These are phyloP conservation scores for Anthoceros angustus DNA, from an alignment of 225 moss, liverwort and hornwort genomes.

Conservation along the genomic window DNA sequence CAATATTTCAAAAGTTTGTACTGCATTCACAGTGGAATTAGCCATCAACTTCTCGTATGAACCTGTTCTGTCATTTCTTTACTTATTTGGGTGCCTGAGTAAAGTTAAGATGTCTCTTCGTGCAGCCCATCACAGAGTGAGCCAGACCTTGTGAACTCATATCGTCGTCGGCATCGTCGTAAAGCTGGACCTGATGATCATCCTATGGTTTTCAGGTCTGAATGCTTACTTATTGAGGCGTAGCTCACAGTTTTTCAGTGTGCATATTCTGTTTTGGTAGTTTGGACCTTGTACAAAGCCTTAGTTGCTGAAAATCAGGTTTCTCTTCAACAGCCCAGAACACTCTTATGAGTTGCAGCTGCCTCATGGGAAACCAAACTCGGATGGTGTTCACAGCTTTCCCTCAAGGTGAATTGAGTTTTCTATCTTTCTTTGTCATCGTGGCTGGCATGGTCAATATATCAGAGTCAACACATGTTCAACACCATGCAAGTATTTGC, in stretches of 20 bases:
- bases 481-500: no score
- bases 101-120: conserved; percentile 7
- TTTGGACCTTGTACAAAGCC: no score
- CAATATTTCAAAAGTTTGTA: background rate
- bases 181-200: conserved; percentile 51
- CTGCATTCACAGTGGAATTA: no score
- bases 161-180: conserved; percentile 57
- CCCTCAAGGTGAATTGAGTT: background rate
- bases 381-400: background rate
- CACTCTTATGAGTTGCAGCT: background rate
- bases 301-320: background rate
- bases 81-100: background rate
- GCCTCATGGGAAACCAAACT: background rate
- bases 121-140: conserved; percentile 95
- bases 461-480: no score
- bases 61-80: no score
- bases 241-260: no score
- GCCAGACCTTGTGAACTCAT: conserved; percentile 75
- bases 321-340: background rate
- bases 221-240: no score
- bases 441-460: background rate
- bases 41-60: no score
- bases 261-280: no score
- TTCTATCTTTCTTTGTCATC: background rate
- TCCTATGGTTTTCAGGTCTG: conserved; percentile 55